A percentile compares a stretch with the other conserved stretches of the same genome.
Evolutionary conservation across 169 alveolate species (phyloP).

Genomic region (Eimeria tenella): DNA sequence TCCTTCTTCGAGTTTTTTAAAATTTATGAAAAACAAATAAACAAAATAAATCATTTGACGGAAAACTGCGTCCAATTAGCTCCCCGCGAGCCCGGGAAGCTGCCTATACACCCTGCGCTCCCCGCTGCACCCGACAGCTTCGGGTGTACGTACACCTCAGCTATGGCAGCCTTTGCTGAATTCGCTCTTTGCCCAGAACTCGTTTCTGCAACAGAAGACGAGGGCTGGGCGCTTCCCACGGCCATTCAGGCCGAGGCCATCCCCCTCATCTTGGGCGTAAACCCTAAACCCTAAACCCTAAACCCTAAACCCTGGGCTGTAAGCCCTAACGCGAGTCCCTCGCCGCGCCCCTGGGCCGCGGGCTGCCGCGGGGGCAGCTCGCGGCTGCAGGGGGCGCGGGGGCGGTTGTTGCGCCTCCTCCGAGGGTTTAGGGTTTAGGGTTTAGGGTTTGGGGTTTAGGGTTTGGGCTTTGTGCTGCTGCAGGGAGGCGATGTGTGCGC

Average conservation of each 20-base stretch:
- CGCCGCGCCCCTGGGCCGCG: background rate
- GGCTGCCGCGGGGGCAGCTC: background rate
- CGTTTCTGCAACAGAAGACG: constrained; percentile 83
- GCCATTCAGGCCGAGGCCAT: constrained; percentile 85
- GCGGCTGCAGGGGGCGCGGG: background rate
- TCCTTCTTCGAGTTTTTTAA: no score
- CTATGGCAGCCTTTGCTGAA: constrained; percentile 83
- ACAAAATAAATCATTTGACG: no score
- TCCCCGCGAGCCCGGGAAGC: no score
- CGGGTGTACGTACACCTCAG: background rate
- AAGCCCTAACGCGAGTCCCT: background rate
- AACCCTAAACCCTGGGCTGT: background rate
- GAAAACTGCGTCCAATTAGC: no score
- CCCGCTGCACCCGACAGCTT: background rate
- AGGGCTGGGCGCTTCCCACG: constrained; percentile 84
- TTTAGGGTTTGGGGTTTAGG: background rate
- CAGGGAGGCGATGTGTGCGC: constrained; percentile 84
- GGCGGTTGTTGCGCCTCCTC: background rate
- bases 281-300: background rate
- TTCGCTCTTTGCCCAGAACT: constrained; percentile 84
- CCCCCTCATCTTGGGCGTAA: constrained; percentile 82
- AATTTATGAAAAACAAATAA: no score
- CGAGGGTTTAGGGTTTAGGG: no score
- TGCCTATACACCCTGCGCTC: no score
- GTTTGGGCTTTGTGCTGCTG: background rate